Percentiles rank a stretch among this genome's conserved stretches.
These are phyloP conservation scores for Planoprotostelium fungivorum DNA, from an alignment of 78 protist species.

Conservation along the genomic window DNA sequence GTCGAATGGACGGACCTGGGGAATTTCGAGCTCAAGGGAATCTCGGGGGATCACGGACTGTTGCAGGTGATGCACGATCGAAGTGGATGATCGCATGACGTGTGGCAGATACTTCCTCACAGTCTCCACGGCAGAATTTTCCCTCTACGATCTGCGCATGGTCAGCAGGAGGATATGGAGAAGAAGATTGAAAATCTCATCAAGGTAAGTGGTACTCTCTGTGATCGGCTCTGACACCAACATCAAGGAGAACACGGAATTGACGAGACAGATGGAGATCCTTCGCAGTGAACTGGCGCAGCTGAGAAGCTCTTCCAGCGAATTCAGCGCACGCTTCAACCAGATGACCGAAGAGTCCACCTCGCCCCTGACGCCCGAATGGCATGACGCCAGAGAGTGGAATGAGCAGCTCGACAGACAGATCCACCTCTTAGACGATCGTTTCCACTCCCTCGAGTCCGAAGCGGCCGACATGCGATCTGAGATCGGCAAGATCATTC, in stretches of 20 bases:
- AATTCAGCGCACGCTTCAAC: neutral
- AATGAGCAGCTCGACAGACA: neutral
- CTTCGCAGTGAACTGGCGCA: neutral
- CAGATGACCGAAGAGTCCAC: neutral
- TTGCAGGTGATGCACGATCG: neutral
- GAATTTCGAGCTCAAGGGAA: neutral
- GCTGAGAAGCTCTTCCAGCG: neutral
- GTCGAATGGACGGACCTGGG: neutral
- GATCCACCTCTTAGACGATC: neutral
- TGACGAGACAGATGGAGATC: neutral
- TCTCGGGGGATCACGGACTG: neutral
- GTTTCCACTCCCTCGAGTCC: neutral
- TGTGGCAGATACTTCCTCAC: neutral
- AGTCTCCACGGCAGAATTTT: neutral
- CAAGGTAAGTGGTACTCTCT: neutral
- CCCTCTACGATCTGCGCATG: neutral
- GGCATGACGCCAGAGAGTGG: neutral
- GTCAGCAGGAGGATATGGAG: neutral
- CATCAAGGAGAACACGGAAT: neutral
- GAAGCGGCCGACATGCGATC: neutral
- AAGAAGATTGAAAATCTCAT: neutral
- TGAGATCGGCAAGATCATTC: neutral
- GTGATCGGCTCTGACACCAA: neutral
- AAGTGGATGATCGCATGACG: neutral
- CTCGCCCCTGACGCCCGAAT: neutral